Conservation (phyloP, 345 rosid genomes). For the Moricandia arvensis region DNA sequence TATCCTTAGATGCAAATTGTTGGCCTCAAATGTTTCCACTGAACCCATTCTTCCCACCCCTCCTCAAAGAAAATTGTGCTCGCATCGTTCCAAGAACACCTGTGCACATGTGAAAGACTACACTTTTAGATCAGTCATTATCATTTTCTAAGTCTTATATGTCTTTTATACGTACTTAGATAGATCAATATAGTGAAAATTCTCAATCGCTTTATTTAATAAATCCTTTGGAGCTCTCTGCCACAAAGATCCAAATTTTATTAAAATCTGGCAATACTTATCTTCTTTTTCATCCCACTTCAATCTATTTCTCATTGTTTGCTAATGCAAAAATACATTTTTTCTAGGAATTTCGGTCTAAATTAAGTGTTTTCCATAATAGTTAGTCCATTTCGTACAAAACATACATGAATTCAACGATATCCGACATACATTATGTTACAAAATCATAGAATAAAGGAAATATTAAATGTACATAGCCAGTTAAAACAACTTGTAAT, state of each 20-base stretch:
- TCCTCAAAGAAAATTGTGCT: background rate
- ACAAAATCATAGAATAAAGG: no score
- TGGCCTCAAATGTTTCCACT: slow-evolving; percentile 3
- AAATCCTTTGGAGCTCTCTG: background rate
- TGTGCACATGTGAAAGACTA: background rate
- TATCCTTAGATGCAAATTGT: background rate
- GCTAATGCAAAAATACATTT: no score
- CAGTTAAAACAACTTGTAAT: no score
- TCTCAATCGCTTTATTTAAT: background rate
- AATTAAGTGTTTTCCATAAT: no score
- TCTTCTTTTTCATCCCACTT: no score
- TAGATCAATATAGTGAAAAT: background rate
- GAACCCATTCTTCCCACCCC: background rate
- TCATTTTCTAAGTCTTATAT: background rate
- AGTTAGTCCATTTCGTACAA: no score
- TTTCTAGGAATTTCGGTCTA: no score
- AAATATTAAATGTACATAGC: no score
- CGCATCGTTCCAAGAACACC: background rate
- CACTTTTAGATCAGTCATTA: background rate
- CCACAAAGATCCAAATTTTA: background rate
- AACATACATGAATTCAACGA: no score
- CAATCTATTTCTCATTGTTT: no score
- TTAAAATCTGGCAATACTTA: background rate
- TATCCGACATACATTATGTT: no score
- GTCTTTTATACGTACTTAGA: background rate